A percentile compares a stretch with the other conserved stretches of the same genome.
phyloP scores from a whole-genome alignment of 192 early-diverging fungal genomes.

The Backusella tarrabulga region DNA sequence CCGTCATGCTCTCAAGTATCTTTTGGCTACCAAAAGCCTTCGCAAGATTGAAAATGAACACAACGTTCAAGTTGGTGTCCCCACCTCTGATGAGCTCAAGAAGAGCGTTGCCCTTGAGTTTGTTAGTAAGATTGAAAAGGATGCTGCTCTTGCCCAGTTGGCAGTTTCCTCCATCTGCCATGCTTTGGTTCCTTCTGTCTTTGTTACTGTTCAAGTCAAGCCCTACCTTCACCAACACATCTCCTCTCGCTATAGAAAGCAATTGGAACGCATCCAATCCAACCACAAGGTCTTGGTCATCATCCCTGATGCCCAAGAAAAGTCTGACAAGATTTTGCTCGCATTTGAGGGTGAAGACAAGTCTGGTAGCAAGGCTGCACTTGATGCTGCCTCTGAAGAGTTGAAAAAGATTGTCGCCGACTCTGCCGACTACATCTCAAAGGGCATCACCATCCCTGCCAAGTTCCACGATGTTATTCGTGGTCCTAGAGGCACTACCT shows the following conservation, averaged over 20 bases:
- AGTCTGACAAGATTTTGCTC: constrained; percentile 73
- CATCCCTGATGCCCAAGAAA: constrained; percentile 67
- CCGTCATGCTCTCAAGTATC: constrained; percentile 68
- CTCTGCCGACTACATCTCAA: constrained; percentile 64
- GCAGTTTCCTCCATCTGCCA: constrained; percentile 55
- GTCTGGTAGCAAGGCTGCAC: constrained; percentile 32
- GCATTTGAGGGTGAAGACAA: constrained; percentile 66
- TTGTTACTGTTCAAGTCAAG: constrained; percentile 73
- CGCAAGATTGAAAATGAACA: constrained; percentile 77
- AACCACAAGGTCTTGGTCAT: constrained; percentile 72
- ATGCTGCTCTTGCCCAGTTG: constrained; percentile 64
- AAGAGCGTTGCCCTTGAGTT: constrained; percentile 69
- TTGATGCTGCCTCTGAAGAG: constrained; percentile 64
- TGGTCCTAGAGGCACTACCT: constrained; percentile 70
- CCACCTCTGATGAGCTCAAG: constrained; percentile 43
- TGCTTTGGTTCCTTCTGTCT: constrained; percentile 46
- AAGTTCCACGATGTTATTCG: constrained; percentile 79
- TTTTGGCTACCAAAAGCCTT: constrained; percentile 69
- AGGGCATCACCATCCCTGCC: constrained; percentile 59
- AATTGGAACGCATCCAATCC: constrained; percentile 62
- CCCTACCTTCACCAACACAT: constrained; percentile 73
- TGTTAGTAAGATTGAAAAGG: constrained; percentile 61
- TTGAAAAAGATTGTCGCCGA: constrained; percentile 61
- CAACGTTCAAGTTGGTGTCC: constrained; percentile 58
- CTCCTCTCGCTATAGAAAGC: constrained; percentile 60